Percentiles rank a stretch among this genome's conserved stretches.
These are phyloP conservation scores for Malus asiatica DNA, from an alignment of 306 rosid genomes.

Conservation along the genomic window DNA sequence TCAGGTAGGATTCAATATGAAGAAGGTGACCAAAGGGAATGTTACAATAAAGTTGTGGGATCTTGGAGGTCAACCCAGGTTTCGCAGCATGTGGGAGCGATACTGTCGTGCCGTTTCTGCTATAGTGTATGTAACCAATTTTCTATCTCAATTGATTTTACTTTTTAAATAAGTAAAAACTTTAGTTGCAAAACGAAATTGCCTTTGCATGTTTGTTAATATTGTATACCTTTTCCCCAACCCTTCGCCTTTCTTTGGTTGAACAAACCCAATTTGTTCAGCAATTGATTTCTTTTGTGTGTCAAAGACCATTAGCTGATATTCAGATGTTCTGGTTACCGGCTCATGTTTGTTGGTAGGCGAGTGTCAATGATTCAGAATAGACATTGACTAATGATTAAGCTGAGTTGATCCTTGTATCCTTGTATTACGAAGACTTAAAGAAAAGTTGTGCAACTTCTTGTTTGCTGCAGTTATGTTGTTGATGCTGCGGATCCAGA, in stretches of 20 bases:
- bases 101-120: constrained; percentile 93
- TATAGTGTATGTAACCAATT: constrained; percentile 55
- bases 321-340: neutral
- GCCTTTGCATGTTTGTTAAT: neutral
- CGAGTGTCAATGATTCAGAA: neutral
- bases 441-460: neutral
- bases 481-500: constrained; percentile 94
- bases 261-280: neutral
- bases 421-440: neutral
- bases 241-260: neutral
- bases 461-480: constrained; percentile 57
- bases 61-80: constrained; percentile 95
- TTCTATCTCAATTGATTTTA: constrained; percentile 11
- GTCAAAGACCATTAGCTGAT: neutral
- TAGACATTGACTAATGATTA: neutral
- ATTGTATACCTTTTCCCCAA: no score
- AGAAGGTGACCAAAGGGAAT: constrained; percentile 87
- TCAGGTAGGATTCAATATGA: constrained; percentile 93
- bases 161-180: neutral
- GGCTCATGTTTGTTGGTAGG: neutral
- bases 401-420: neutral
- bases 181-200: neutral
- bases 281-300: neutral
- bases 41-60: constrained; percentile 94
- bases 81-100: constrained; percentile 98